These are phyloP conservation scores for Naganishia vaughanmartiniae DNA, from an alignment of 768 basidiomycete genomes.

Conservation along the genomic window DNA sequence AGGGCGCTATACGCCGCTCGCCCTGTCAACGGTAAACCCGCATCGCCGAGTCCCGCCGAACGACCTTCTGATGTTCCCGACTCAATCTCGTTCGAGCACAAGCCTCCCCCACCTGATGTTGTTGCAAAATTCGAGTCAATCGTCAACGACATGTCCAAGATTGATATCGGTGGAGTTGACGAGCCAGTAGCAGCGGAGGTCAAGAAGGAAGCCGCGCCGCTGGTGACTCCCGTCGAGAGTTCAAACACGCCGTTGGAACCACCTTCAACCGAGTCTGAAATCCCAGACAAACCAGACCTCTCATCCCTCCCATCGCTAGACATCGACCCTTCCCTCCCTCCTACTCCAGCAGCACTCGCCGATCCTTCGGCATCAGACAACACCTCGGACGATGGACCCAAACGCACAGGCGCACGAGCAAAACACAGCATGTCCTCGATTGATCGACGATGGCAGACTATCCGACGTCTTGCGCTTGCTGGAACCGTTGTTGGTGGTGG, in stretches of 20 bases:
- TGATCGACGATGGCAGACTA: slow-evolving; percentile 65
- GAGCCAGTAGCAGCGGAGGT: background rate
- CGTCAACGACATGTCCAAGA: slow-evolving; percentile 28
- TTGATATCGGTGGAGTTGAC: background rate
- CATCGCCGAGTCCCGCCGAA: slow-evolving; percentile 43
- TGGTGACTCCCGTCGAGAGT: background rate
- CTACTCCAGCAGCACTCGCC: slow-evolving; percentile 29
- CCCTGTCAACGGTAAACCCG: background rate
- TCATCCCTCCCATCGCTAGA: slow-evolving; percentile 48
- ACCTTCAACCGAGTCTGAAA: slow-evolving; percentile 15
- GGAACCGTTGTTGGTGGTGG: slow-evolving; percentile 60
- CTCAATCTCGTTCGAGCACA: slow-evolving; percentile 27
- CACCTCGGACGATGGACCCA: slow-evolving; percentile 14
- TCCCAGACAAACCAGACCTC: slow-evolving; percentile 35
- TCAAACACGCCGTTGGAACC: slow-evolving; percentile 12
- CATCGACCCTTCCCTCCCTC: slow-evolving; percentile 38
- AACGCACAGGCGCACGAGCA: slow-evolving; percentile 54
- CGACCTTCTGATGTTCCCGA: slow-evolving; percentile 41
- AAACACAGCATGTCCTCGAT: slow-evolving; percentile 74
- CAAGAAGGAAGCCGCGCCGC: background rate
- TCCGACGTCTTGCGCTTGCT: slow-evolving; percentile 60
- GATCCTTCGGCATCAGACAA: slow-evolving; percentile 42
- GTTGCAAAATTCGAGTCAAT: slow-evolving; percentile 31
- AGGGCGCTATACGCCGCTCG: background rate
- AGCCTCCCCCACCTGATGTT: slow-evolving; percentile 34